Conservation (phyloP, 2,329 filamentous ascomycete species). For the Neurospora crassa region DNA sequence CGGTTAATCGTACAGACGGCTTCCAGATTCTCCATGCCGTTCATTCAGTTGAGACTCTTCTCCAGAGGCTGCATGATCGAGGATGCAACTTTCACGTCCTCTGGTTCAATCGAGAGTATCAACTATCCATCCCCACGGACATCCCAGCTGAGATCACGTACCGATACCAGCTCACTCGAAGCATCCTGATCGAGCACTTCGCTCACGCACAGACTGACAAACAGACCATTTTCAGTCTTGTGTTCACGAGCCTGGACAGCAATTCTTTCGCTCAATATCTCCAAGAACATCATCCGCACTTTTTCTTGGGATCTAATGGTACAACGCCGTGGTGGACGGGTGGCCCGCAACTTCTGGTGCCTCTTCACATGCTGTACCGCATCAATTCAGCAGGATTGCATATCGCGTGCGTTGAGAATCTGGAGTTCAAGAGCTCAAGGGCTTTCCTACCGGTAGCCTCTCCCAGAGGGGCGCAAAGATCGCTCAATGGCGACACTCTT, state of each 20-base stretch:
- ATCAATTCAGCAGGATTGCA: conserved; percentile 49
- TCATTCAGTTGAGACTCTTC: conserved; percentile 58
- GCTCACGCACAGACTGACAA: conserved; percentile 9
- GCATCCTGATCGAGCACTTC: conserved; percentile 57
- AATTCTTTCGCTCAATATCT: conserved; percentile 47
- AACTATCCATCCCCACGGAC: conserved; percentile 43
- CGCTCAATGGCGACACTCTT: neutral
- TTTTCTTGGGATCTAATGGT: conserved; percentile 61
- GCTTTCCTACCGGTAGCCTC: conserved; percentile 23
- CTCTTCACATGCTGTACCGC: conserved; percentile 40
- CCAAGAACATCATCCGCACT: conserved; percentile 44
- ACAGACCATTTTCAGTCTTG: conserved; percentile 20
- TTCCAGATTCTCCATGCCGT: conserved; percentile 64
- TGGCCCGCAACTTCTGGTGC: conserved; percentile 1
- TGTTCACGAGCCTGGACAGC: conserved; percentile 34
- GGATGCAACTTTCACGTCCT: conserved; percentile 63
- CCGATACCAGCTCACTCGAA: conserved; percentile 54
- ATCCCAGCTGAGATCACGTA: conserved; percentile 10
- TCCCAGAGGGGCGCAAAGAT: neutral
- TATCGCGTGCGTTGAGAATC: conserved; percentile 52
- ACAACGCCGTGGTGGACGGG: conserved; percentile 4
- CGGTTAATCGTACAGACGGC: conserved; percentile 32
- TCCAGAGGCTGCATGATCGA: conserved; percentile 48
- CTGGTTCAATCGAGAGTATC: conserved; percentile 52
- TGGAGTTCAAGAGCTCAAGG: conserved; percentile 57